Conservation (phyloP, 1,284 basidiomycete species). For the Cyathus olla region DNA sequence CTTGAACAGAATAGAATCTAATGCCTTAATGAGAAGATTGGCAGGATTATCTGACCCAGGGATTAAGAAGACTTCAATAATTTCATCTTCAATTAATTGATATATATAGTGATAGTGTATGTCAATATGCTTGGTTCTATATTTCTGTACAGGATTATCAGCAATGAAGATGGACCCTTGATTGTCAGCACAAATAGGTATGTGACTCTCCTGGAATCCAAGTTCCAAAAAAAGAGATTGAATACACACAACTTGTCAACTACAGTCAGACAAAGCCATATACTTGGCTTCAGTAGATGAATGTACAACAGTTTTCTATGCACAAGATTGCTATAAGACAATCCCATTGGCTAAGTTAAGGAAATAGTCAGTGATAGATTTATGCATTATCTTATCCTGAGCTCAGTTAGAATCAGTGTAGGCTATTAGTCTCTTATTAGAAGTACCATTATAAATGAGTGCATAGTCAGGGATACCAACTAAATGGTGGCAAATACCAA, state of each 20-base stretch:
- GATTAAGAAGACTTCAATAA: no score
- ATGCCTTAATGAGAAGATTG: no score
- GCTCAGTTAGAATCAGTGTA: slow-evolving; percentile 42
- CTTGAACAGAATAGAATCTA: no score
- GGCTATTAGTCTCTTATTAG: slow-evolving; percentile 20
- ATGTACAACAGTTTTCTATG: slow-evolving; percentile 32
- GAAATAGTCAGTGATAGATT: slow-evolving; percentile 29
- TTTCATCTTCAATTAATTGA: slow-evolving; percentile 16
- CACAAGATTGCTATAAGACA: slow-evolving; percentile 33
- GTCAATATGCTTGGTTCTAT: slow-evolving; percentile 53
- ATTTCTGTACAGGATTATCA: slow-evolving; percentile 35
- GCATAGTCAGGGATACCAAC: no score
- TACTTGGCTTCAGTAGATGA: slow-evolving; percentile 48
- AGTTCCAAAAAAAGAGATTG: slow-evolving; percentile 28
- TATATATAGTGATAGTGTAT: slow-evolving; percentile 48
- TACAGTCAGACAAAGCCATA: slow-evolving; percentile 34
- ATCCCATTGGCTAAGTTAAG: slow-evolving; percentile 22
- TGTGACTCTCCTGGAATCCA: slow-evolving; percentile 4
- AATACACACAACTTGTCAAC: slow-evolving; percentile 32
- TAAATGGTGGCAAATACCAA: no score
- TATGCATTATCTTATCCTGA: slow-evolving; percentile 9
- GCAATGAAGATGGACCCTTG: slow-evolving; percentile 43
- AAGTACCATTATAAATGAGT: no score
- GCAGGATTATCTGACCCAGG: no score
- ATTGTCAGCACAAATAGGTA: no score